Percentiles rank a stretch among this genome's conserved stretches.
Conservation (phyloP, 129 eudicot species). For the Daucus carota region DH1_v3.0 NC_030386.2:31430501-31431000, state of each 20-base stretch:
- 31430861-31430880: neutral
- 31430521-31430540: neutral
- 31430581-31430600: neutral
- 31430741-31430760: neutral
- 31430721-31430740: conserved; percentile 5
- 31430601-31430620: neutral
- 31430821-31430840: neutral
- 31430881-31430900: neutral
- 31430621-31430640: conserved; percentile 35
- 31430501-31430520: neutral
- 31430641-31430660: conserved; percentile 95
- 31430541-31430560: neutral
- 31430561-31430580: neutral
- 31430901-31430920: neutral
- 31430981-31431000: neutral
- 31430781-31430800: neutral
- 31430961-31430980: neutral
- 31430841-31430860: neutral
- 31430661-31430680: conserved; percentile 96
- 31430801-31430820: neutral
- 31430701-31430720: conserved; percentile 80
- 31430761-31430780: neutral
- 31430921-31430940: neutral
- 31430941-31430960: neutral
- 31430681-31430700: conserved; percentile 94